These are phyloP conservation scores for Xylariaceae sp. DNA, from an alignment of 2,329 filamentous ascomycete species.

Conservation along the genomic window DNA sequence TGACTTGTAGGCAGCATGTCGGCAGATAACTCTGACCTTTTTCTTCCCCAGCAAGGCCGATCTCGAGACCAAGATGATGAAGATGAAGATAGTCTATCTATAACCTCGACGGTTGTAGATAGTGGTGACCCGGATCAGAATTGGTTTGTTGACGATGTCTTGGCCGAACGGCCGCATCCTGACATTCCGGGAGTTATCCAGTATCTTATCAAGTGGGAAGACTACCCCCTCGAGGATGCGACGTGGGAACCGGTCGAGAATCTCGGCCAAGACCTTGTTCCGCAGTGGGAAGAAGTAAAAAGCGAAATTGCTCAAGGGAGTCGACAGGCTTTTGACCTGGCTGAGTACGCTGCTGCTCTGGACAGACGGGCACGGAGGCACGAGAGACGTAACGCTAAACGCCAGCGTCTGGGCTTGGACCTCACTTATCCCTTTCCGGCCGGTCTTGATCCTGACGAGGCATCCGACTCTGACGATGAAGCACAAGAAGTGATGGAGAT, in stretches of 20 bases:
- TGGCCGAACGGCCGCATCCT: constrained; percentile 42
- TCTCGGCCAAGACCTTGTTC: constrained; percentile 38
- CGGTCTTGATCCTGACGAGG: constrained; percentile 12
- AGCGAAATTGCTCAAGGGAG: constrained; percentile 33
- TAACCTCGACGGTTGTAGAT: constrained; percentile 48
- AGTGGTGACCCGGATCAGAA: constrained; percentile 40
- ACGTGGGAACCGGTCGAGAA: constrained; percentile 55
- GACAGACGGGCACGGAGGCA: constrained; percentile 37
- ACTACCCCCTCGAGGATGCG: constrained; percentile 54
- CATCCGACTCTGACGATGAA: constrained; percentile 22
- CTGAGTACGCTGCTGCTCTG: constrained; percentile 36
- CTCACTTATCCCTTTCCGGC: constrained; percentile 21
- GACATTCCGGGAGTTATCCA: constrained; percentile 29
- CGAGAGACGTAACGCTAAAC: constrained; percentile 42
- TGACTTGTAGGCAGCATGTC: too few relatives aligned
- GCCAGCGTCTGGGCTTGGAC: constrained; percentile 37
- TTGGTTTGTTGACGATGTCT: constrained; percentile 54
- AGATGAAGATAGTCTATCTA: constrained; percentile 53
- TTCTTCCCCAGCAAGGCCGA: constrained; percentile 1
- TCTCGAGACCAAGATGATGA: constrained; percentile 16
- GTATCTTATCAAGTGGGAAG: constrained; percentile 65
- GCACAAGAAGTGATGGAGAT: constrained; percentile 24
- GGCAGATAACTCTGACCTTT: not conserved
- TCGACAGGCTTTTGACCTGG: constrained; percentile 37
- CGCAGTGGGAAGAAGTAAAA: constrained; percentile 44